Evolutionary conservation across 768 basidiomycete species (phyloP).

Genomic region (Coprinopsis cinerea): DNA sequence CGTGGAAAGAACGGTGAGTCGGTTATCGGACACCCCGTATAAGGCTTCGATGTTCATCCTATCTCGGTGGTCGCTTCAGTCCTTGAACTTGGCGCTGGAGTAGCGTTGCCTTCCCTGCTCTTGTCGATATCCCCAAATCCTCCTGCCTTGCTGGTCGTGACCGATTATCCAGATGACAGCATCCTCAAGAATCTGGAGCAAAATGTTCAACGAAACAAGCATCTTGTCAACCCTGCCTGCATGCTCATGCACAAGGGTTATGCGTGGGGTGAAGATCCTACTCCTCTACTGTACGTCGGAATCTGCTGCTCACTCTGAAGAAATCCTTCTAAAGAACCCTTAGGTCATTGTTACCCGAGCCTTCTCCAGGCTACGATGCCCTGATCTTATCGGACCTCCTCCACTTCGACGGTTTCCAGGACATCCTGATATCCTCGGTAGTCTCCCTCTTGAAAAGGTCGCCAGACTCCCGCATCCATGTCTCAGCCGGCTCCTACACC

Average conservation of each 20-base stretch:
- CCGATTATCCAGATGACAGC: constrained; percentile 62
- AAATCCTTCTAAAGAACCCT: not conserved
- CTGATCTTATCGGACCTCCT: constrained; percentile 69
- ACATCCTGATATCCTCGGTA: constrained; percentile 46
- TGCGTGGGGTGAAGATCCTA: constrained; percentile 57
- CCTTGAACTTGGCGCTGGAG: constrained; percentile 68
- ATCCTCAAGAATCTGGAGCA: constrained; percentile 51
- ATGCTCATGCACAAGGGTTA: constrained; percentile 43
- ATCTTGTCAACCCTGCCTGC: constrained; percentile 31
- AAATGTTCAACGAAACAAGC: constrained; percentile 49
- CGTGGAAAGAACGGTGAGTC: constrained; percentile 34
- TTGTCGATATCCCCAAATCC: constrained; percentile 37
- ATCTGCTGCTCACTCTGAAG: not conserved
- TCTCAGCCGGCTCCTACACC: constrained; percentile 66
- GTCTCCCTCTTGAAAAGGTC: constrained; percentile 39
- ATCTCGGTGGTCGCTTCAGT: constrained; percentile 29
- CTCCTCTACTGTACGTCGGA: constrained; percentile 39
- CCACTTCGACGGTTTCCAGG: constrained; percentile 61
- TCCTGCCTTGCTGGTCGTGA: constrained; percentile 51
- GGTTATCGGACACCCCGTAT: too few relatives aligned
- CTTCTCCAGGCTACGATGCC: constrained; percentile 40
- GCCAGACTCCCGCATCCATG: constrained; percentile 39
- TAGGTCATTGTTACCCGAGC: constrained; percentile 18
- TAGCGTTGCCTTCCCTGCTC: constrained; percentile 62
- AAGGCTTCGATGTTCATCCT: too few relatives aligned